These are phyloP conservation scores for Rhizophagus prolifer DNA, from an alignment of 192 early-diverging fungal species.

Conservation along the genomic window DNA sequence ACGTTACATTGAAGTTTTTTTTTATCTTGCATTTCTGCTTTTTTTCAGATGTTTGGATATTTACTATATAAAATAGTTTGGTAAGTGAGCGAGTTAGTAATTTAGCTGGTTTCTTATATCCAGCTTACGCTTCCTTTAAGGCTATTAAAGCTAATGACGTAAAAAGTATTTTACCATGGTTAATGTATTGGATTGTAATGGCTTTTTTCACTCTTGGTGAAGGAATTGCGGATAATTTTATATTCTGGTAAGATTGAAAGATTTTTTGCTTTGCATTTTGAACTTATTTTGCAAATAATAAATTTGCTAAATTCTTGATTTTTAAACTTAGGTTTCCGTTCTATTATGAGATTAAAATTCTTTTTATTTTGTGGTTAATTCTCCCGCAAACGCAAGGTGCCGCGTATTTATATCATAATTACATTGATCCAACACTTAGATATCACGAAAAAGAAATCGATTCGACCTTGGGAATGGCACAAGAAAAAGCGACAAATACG, in stretches of 20 bases:
- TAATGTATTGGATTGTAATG: slow-evolving; percentile 34
- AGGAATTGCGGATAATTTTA: slow-evolving; percentile 20
- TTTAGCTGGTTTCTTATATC: slow-evolving; percentile 21
- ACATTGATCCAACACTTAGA: slow-evolving; percentile 26
- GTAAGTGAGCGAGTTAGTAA: slow-evolving; percentile 6
- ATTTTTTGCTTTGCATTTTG: neutral
- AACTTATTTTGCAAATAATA: neutral
- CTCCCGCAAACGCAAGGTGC: slow-evolving; percentile 30
- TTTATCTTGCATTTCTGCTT: no score
- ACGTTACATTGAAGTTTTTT: no score
- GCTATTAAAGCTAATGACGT: slow-evolving; percentile 28
- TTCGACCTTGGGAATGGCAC: slow-evolving; percentile 15
- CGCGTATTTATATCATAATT: slow-evolving; percentile 9
- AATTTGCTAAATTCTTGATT: neutral
- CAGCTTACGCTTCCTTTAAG: slow-evolving; percentile 34
- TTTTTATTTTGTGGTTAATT: slow-evolving; percentile 33
- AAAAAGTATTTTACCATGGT: slow-evolving; percentile 9
- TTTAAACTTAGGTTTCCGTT: slow-evolving; percentile 29
- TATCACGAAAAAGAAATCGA: slow-evolving; percentile 31
- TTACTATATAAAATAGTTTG: neutral
- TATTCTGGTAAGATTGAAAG: slow-evolving; percentile 25
- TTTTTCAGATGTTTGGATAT: neutral
- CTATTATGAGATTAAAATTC: slow-evolving; percentile 32
- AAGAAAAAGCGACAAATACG: slow-evolving; percentile 18
- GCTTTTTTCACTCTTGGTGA: slow-evolving; percentile 24